Conservation (phyloP, 2,329 filamentous ascomycete genomes). For the Aspergillus tanneri region DNA sequence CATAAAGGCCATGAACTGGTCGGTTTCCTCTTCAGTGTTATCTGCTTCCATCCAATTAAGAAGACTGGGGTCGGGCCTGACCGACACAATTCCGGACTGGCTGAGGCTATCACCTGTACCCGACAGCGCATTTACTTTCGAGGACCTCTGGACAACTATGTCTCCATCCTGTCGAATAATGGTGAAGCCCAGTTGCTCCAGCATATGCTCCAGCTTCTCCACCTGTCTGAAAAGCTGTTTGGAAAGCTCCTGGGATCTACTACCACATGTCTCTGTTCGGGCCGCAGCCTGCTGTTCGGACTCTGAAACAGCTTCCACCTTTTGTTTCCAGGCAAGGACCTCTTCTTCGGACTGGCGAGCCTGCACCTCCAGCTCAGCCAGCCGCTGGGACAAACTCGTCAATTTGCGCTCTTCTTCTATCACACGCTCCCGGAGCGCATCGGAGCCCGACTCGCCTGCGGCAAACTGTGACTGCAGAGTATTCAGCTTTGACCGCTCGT, state of each 20-base stretch:
- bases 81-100: conserved; percentile 37
- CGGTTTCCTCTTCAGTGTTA: conserved; percentile 64
- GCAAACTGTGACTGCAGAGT: conserved; percentile 69
- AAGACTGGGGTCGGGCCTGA: conserved; percentile 64
- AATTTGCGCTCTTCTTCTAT: conserved; percentile 74
- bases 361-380: conserved; percentile 73
- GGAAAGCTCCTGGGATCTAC: conserved; percentile 77
- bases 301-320: conserved; percentile 39
- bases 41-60: conserved; percentile 78
- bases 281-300: conserved; percentile 40
- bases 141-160: conserved; percentile 73
- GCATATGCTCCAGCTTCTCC: conserved; percentile 74
- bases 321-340: conserved; percentile 66
- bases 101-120: conserved; percentile 36
- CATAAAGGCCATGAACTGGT: conserved; percentile 74
- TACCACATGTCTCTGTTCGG: conserved; percentile 68
- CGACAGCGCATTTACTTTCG: conserved; percentile 50
- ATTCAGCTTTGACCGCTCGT: conserved; percentile 68
- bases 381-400: conserved; percentile 64
- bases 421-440: conserved; percentile 70
- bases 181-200: conserved; percentile 84
- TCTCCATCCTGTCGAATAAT: conserved; percentile 70
- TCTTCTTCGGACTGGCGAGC: conserved; percentile 75
- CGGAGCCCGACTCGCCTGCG: conserved; percentile 80
- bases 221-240: conserved; percentile 80